Conservation (phyloP, 2,329 filamentous ascomycete species). For the Talaromyces sp. region DNA sequence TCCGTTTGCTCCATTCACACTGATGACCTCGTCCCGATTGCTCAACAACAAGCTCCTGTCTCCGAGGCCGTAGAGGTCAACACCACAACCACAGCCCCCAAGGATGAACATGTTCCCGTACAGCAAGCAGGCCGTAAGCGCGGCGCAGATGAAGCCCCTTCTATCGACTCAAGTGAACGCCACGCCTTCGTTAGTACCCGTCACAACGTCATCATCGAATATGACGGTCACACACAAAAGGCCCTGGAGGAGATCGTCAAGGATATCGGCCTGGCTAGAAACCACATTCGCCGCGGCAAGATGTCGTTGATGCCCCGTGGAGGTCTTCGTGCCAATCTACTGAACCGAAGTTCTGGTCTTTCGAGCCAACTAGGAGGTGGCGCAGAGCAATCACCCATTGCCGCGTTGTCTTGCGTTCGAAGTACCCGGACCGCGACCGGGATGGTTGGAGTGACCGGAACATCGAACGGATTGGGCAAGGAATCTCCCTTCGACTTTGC, state of each 20-base stretch:
- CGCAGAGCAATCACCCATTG: slow-evolving; percentile 6
- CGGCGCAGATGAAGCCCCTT: slow-evolving; percentile 36
- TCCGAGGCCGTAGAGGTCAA: slow-evolving; percentile 7
- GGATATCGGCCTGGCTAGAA: slow-evolving; percentile 76
- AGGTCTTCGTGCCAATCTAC: slow-evolving; percentile 24
- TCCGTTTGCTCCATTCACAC: slow-evolving; percentile 47
- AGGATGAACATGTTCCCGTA: slow-evolving; percentile 10
- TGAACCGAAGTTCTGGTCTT: slow-evolving; percentile 14
- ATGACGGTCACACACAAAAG: slow-evolving; percentile 83
- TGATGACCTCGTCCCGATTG: slow-evolving; percentile 27
- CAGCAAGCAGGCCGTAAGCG: slow-evolving; percentile 35
- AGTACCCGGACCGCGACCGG: slow-evolving; percentile 28
- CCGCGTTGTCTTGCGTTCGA: slow-evolving; percentile 25
- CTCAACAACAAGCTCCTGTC: slow-evolving; percentile 17
- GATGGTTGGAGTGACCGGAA: slow-evolving; percentile 21
- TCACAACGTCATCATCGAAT: slow-evolving; percentile 84
- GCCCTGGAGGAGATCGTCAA: slow-evolving; percentile 82
- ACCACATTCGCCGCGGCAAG: slow-evolving; percentile 83
- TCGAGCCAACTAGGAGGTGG: slow-evolving; percentile 1
- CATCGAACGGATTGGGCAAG: slow-evolving; percentile 33
- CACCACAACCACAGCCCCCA: slow-evolving; percentile 5
- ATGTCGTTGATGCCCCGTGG: slow-evolving; percentile 49
- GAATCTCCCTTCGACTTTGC: slow-evolving; percentile 70
- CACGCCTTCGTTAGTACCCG: slow-evolving; percentile 66
- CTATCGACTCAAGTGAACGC: slow-evolving; percentile 34